A percentile compares a stretch with the other conserved stretches of the same genome.
Evolutionary conservation across 257 asterid genomes (phyloP).

Genomic region (Penstemon eatonii): DNA sequence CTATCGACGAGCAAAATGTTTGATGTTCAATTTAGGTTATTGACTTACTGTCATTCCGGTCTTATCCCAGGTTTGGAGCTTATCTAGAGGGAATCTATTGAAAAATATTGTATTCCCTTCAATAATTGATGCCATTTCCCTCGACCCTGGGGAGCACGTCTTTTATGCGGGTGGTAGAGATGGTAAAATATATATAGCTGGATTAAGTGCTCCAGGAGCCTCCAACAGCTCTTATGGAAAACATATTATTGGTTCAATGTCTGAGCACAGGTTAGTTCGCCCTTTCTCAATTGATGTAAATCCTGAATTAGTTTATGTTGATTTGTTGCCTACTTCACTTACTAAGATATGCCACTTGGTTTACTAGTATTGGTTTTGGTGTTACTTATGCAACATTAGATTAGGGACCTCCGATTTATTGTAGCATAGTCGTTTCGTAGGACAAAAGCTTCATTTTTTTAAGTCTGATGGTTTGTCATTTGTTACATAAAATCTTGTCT

Average conservation of each 20-base stretch:
- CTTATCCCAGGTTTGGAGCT: conserved; percentile 75
- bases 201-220: conserved; percentile 57
- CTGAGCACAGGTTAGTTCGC: conserved; percentile 72
- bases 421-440: background rate
- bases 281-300: background rate
- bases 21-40: conserved; percentile 17
- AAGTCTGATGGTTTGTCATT: background rate
- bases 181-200: conserved; percentile 83
- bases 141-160: conserved; percentile 78
- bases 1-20: background rate
- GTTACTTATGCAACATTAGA: background rate
- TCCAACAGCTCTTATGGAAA: conserved; percentile 53
- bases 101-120: conserved; percentile 79
- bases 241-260: conserved; percentile 64
- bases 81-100: conserved; percentile 63
- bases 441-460: background rate
- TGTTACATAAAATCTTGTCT: background rate
- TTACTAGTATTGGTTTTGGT: conserved; percentile 5
- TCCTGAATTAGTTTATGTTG: conserved; percentile 10
- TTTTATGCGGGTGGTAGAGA: conserved; percentile 96
- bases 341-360: background rate
- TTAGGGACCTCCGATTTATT: background rate
- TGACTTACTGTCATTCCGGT: conserved; percentile 6
- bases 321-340: background rate
- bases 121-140: conserved; percentile 69